Base-by-base conservation (phyloP, 2,329 filamentous ascomycete species). In the Arthrobotrys sphaeroides region DNA sequence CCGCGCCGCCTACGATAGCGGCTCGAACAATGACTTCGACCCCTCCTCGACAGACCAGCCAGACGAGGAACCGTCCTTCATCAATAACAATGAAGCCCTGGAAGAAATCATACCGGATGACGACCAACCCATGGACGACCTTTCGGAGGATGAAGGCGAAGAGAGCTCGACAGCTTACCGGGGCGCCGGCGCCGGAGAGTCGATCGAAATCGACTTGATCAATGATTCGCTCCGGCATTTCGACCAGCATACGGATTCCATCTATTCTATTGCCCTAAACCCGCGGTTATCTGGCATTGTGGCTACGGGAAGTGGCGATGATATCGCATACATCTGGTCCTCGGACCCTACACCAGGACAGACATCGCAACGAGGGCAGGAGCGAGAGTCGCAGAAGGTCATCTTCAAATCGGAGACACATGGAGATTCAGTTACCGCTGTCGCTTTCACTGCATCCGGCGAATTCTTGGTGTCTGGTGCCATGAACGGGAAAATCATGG, bases 201-300 rank as follows among this genome's bases (percentile, higher is more conserved):
- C 85, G 69, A 84, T 90, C 82, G 92, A 95, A 82, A 89, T 97
- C 43, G 84, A 88, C 43, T 86, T 98, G 5, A 89, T 95, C 77
- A 99, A 98, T 85, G 94, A 99, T 86, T 96, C 93, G 78, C 86
- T 90, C 78, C 94, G 93, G 74, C 94, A 96, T 85, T 97, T 98
- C 81, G 95, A 98, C 85, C 83, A 84, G 36, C 93, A 97, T 85
- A 91, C 89, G 79, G 93, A 97, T 86, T 94, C 91, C 75, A 91
- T 99, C 81, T 99, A 97, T 85, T 89, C 92, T 83, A 95, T 99
- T 82, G 93, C 94, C 16, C 93, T 97, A 82, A 95, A 99, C 82
- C 95, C 95, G 2, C 85, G 89, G 5, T 87, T 91, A 81, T 86
- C 89, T 18, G 55, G 51, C 4, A 89, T 98, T 74, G 86, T 98